Evolutionary conservation across 2,329 filamentous ascomycete species (phyloP).

Genomic region (Exophiala lecanii-corni): DNA sequence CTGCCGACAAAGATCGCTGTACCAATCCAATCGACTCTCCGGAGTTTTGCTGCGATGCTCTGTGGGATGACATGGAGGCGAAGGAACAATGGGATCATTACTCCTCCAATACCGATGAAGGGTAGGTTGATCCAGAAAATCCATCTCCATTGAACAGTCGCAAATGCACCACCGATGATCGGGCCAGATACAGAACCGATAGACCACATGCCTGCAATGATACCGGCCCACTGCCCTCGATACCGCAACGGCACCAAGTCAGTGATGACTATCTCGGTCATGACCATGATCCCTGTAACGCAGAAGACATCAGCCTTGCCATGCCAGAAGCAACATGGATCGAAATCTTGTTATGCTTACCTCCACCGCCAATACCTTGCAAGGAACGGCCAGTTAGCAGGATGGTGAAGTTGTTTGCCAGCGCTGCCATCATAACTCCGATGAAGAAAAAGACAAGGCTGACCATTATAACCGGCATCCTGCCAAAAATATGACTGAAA

Average conservation of each 20-base stretch:
- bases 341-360: too few relatives aligned
- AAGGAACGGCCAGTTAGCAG: slow-evolving; percentile 43
- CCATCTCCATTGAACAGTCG: slow-evolving; percentile 46
- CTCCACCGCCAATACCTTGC: slow-evolving; percentile 44
- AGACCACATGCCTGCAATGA: slow-evolving; percentile 25
- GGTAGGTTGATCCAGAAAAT: slow-evolving; percentile 63
- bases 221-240: slow-evolving; percentile 24
- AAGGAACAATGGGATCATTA: slow-evolving; percentile 50
- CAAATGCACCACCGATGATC: slow-evolving; percentile 31
- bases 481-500: slow-evolving; percentile 46
- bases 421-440: slow-evolving; percentile 40
- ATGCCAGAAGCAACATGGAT: too few relatives aligned
- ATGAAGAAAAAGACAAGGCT: slow-evolving; percentile 41
- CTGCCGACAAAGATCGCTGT: slow-evolving; percentile 57
- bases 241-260: slow-evolving; percentile 40
- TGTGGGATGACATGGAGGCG: slow-evolving; percentile 47
- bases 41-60: slow-evolving; percentile 46
- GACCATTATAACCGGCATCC: slow-evolving; percentile 38
- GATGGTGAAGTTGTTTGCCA: slow-evolving; percentile 40
- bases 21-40: slow-evolving; percentile 60
- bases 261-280: slow-evolving; percentile 42
- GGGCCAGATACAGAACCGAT: slow-evolving; percentile 24
- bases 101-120: slow-evolving; percentile 47
- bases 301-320: too few relatives aligned
- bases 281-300: slow-evolving; percentile 33